Base-by-base conservation (phyloP, 2,329 filamentous ascomycete species). In the Fusarium papillatum region DNA sequence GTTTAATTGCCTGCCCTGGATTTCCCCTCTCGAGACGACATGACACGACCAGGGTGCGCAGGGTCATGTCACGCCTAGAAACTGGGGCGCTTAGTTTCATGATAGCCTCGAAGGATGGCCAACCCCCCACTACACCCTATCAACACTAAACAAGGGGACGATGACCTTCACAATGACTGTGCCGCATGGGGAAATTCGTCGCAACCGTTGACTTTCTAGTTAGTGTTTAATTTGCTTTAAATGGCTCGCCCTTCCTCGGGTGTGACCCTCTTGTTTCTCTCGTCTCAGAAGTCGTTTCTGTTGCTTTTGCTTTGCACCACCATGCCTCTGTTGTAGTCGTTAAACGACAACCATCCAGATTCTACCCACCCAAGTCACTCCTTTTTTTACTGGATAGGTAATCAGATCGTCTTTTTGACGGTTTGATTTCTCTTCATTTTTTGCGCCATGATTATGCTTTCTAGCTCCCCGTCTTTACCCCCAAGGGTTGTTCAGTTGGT, bases 281-380 rank as follows among this genome's bases (percentile, higher is more conserved):
- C 36, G 59, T 48, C 53, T 41, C 50, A 41, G 66, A 55, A 39
- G 34, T 38, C 17, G 57, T 57, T 60, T 76, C 64, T 66, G 29
- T 24, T 64, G 29, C 36, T 29, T 26, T 41, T 62, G 46, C 26
- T 29, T n/a, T 41, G 62, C 50, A 77, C 76, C 74, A 66, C 67
- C 72, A 78, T 78, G 72, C 66, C 69, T 76, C 68, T 75, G 72
- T 73, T 76, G 72, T 78, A 77, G 46, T 39, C 64, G 26, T 31
- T 39, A 34, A 48, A 34, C 65, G 22, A 74, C 74, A 50, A 64
- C 67, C 62, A 70, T 71, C 41, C 62, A 66, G 63, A 60, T 65
- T 68, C 69, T 62, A 72, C 76, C 75, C 69, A 79, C 78, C 78
- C 76, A 68, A 79, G 76, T 80, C 78, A 70, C 69, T 79, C 76